Percentiles rank a stretch among this genome's conserved stretches.
phyloP scores from a whole-genome alignment of 371 early-diverging fungal species.

The Mucor lusitanicus region DNA sequence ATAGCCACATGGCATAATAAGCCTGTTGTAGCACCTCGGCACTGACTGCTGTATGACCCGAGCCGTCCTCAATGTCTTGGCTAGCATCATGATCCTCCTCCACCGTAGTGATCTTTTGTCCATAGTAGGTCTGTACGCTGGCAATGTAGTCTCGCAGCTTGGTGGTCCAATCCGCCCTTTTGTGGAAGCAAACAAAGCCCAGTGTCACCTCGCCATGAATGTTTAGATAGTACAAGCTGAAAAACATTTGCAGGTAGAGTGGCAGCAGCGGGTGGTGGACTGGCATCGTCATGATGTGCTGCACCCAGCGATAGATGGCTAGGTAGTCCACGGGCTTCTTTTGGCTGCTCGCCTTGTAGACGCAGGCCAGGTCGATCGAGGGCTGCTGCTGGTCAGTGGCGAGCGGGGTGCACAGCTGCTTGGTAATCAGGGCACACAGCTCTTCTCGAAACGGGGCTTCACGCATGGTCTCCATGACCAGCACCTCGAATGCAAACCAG shows the following conservation, averaged over 20 bases:
- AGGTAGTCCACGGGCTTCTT: slow-evolving; percentile 58
- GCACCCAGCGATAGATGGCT: slow-evolving; percentile 61
- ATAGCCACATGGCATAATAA: slow-evolving; percentile 64
- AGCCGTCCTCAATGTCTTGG: not conserved
- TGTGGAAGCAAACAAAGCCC: slow-evolving; percentile 55
- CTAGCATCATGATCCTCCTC: no score
- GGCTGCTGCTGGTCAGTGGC: not conserved
- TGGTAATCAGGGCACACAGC: slow-evolving; percentile 33
- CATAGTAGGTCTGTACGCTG: slow-evolving; percentile 45
- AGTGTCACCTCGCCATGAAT: slow-evolving; percentile 35
- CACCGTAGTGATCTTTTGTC: slow-evolving; percentile 26
- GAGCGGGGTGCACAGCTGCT: slow-evolving; percentile 16
- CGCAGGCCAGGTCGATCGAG: slow-evolving; percentile 25
- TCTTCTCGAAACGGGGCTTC: slow-evolving; percentile 48
- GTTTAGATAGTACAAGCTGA: slow-evolving; percentile 53
- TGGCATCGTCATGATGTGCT: slow-evolving; percentile 54
- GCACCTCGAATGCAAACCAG: slow-evolving; percentile 65
- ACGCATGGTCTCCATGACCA: slow-evolving; percentile 52
- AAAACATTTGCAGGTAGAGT: slow-evolving; percentile 65
- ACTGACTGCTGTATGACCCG: slow-evolving; percentile 8
- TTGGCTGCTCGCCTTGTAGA: slow-evolving; percentile 31
- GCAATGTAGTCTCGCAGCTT: slow-evolving; percentile 53
- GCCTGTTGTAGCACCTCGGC: slow-evolving; percentile 45
- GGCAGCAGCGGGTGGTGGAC: slow-evolving; percentile 56
- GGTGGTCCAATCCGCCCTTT: slow-evolving; percentile 44